Percentiles rank a stretch among this genome's conserved stretches.
Evolutionary conservation across 1,139 yeast species (phyloP).

Genomic region (Lodderomyces theae): DNA sequence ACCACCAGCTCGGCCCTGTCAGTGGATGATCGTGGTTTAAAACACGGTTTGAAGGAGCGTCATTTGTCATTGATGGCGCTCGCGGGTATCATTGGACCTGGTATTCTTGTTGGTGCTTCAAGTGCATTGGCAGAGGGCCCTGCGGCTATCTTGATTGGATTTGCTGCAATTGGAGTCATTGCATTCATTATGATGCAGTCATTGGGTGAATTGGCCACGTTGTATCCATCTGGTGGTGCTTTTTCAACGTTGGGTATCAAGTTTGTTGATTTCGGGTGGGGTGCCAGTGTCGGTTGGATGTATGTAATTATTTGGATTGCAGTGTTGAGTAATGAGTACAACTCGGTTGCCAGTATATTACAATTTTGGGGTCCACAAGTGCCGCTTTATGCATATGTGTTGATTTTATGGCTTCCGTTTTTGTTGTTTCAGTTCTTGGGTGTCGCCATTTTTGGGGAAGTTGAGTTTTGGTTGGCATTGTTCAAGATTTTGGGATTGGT

Average conservation of each 20-base stretch:
- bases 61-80: constrained; percentile 47
- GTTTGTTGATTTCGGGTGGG: constrained; percentile 56
- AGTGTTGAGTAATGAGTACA: constrained; percentile 59
- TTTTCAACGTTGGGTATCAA: constrained; percentile 53
- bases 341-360: constrained; percentile 51
- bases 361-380: constrained; percentile 60
- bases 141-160: constrained; percentile 42
- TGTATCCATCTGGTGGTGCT: constrained; percentile 52
- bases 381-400: constrained; percentile 56
- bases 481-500: constrained; percentile 53
- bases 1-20: not conserved
- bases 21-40: constrained; percentile 18
- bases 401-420: constrained; percentile 55
- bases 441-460: constrained; percentile 62
- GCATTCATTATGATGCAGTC: constrained; percentile 58
- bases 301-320: constrained; percentile 63
- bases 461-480: constrained; percentile 63
- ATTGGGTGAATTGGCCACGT: constrained; percentile 55
- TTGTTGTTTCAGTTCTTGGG: constrained; percentile 55
- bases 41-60: constrained; percentile 40
- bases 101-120: constrained; percentile 48
- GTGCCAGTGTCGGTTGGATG: constrained; percentile 61
- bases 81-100: constrained; percentile 59
- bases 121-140: constrained; percentile 47
- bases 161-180: constrained; percentile 52